Base-by-base conservation (phyloP, 2,329 filamentous ascomycete species). In the Allantophomopsis lycopodina region DNA sequence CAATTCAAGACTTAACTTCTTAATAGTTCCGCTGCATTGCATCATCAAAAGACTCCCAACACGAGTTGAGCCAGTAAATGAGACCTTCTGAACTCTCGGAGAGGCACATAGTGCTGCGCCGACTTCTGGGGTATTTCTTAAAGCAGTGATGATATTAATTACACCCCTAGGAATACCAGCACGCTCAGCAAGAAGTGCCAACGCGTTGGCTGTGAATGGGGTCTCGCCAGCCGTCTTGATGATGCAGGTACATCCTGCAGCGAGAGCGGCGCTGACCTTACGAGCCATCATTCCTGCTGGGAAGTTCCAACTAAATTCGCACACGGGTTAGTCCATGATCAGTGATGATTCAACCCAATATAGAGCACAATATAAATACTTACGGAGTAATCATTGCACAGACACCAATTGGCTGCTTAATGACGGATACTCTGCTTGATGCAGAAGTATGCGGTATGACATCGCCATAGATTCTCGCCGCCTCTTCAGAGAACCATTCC, bases 151-250 rank as follows among this genome's bases (percentile, higher is more conserved):
- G 42, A 83, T 63, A 54, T 83, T 82, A 42, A 93, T 68, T 0
- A 79, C 79, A 2, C 84, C 84, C 32, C 75, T 72, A 1, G 83
- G 83, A 33, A 88, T 80, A 0, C 84, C 85, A 1, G 85, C 84
- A 15, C 75, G 69, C 54, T 80, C 71, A 37, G 94, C 61, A 47
- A 94, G 71, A 60, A 82, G 78, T 61, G 83, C 76, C 54, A 93
- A 63, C 20, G 87, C 74, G 54, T 80, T 78, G 39, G 85, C 84
- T 13, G 77, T 77, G 45, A 77, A 66, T 13, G 86, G 77, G 0
- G 86, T 70, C 42, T 74, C 73, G 62, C 94, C 88, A n/a, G 83
- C 88, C 4, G 89, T 87, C 69, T 96, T 95, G 50, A 94, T 58
- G 16, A 94, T 66, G 23, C 81, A 83, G 4, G 87, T 88, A 59